Evolutionary conservation across 257 asterid genomes (phyloP), one percentile per base, ranked within the genome.

Genomic region (Fraxinus cuspidata): DNA sequence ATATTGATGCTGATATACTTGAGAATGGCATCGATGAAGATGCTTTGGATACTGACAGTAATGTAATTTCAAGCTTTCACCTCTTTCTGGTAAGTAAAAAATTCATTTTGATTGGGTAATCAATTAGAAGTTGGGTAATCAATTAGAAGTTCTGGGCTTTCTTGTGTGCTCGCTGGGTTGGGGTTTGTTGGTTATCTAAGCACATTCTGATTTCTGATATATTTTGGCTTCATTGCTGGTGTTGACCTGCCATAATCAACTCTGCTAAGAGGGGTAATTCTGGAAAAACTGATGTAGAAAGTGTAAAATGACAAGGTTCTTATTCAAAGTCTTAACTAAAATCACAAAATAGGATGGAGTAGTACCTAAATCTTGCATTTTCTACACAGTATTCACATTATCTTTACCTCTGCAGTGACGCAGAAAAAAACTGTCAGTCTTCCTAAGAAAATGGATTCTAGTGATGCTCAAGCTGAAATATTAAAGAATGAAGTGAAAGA

Each of bases 51-150:
- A 19, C 87, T 32, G 89, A 83, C 56, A 79, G 80, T 71, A 78
- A 80, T 82, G 77, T 76, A 69, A 56, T 68, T 35, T 60, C 76
- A 35, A 85, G 85, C 81, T 85, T 70, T 83, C 91, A 40, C 75
- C 91, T 71, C 83, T 87, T 79, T 94, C 98, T 47, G 89, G 99
- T 91, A 83, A 82, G 73, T 82, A 34, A 31, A 27, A 35, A 32
- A 19, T 47, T 79, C 21, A 11, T 42, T 56, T 37, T 58, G 70
- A 65, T 70, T 53, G 66, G 38, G 71, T 37, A 53, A 32, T 23
- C 53, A n/a, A n/a, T n/a, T n/a, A n/a, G n/a, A n/a, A n/a, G n/a
- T n/a, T n/a, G n/a, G n/a, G n/a, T n/a, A n/a, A n/a, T n/a, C n/a
- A 2, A 60, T 71, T 49, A 28, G 34, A 64, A 56, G 6, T n/a